Evolutionary conservation across 495 filamentous ascomycete genomes (phyloP).

Genomic region (Penicillium daleae): DNA sequence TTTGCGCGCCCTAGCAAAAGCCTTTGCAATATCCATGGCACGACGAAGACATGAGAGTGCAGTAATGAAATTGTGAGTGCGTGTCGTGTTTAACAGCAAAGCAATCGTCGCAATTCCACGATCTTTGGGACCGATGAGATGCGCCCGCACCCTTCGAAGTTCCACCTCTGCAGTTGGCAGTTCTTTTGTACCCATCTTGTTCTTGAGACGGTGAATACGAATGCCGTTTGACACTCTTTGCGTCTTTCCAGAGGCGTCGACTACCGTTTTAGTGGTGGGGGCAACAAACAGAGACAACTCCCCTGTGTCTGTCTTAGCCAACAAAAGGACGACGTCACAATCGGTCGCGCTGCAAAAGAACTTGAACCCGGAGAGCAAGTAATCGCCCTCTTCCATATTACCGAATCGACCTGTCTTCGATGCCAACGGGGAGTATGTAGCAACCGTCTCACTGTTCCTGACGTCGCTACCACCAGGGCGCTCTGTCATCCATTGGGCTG

Average conservation of each 20-base stretch:
- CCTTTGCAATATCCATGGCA: conserved; percentile 60
- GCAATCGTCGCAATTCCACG: conserved; percentile 63
- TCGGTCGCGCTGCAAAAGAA: conserved; percentile 77
- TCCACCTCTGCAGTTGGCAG: conserved; percentile 74
- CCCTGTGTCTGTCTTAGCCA: conserved; percentile 59
- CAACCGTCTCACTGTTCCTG: conserved; percentile 67
- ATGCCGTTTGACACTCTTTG: conserved; percentile 60
- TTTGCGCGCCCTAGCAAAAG: conserved; percentile 54
- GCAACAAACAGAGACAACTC: conserved; percentile 66
- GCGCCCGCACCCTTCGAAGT: conserved; percentile 61
- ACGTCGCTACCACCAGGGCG: conserved; percentile 72
- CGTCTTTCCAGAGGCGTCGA: conserved; percentile 16
- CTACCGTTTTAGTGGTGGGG: conserved; percentile 54
- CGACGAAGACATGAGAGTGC: conserved; percentile 60
- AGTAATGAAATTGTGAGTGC: conserved; percentile 62
- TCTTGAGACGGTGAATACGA: conserved; percentile 68
- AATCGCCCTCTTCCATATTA: conserved; percentile 32
- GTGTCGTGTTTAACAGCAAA: conserved; percentile 66
- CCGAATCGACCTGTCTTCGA: conserved; percentile 16
- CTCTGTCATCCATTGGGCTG: conserved; percentile 84
- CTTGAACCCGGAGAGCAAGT: conserved; percentile 65
- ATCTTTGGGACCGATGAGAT: conserved; percentile 63
- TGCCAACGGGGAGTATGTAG: conserved; percentile 35
- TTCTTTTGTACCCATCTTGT: conserved; percentile 70
- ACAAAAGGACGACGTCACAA: conserved; percentile 64